Conservation (phyloP, 768 basidiomycete genomes). For the Mycena rosella region DNA sequence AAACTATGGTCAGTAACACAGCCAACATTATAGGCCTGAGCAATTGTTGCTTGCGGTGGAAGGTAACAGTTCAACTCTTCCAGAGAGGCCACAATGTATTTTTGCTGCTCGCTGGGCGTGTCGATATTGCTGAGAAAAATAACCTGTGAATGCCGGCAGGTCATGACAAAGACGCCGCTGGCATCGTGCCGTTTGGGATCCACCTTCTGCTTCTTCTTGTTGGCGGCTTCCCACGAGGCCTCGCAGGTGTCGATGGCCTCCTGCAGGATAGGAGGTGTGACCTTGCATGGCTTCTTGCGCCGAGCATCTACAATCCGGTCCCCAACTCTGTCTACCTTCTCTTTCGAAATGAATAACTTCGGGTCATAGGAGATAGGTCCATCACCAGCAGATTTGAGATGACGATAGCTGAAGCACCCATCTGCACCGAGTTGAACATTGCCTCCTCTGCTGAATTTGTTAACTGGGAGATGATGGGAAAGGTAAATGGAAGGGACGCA, state of each 20-base stretch:
- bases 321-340: conserved; percentile 48
- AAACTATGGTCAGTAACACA: conserved; percentile 50
- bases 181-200: conserved; percentile 46
- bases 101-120: conserved; percentile 53
- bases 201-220: conserved; percentile 46
- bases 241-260: conserved; percentile 52
- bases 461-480: too few relatives aligned
- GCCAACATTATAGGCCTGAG: conserved; percentile 49
- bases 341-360: conserved; percentile 48
- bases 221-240: conserved; percentile 46
- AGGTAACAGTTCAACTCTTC: conserved; percentile 44
- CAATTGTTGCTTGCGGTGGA: conserved; percentile 44
- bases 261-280: conserved; percentile 43
- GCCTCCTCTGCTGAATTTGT: conserved; percentile 42
- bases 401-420: conserved; percentile 56
- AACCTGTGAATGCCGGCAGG: conserved; percentile 43
- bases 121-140: conserved; percentile 52
- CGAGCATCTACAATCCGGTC: conserved; percentile 40
- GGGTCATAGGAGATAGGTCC: conserved; percentile 49
- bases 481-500: conserved; percentile 23
- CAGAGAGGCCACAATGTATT: conserved; percentile 52
- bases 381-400: conserved; percentile 46
- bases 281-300: conserved; percentile 29
- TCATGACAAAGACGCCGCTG: conserved; percentile 52
- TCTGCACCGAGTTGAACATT: conserved; percentile 54